Evolutionary conservation across 306 rosid species (phyloP).

Genomic region (Corylus heterophylla): DNA sequence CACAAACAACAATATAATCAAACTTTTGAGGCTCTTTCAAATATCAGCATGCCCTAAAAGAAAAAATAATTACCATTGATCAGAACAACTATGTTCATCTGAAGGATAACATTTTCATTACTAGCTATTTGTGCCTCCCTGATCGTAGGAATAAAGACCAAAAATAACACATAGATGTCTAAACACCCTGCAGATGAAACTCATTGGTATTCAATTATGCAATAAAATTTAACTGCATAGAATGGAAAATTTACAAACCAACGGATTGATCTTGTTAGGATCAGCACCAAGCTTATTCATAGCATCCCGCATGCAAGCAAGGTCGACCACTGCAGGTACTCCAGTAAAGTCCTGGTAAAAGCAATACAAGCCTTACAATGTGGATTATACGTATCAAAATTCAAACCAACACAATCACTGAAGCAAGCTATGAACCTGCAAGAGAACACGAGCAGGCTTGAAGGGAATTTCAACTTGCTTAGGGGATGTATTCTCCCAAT

Average conservation of each 20-base stretch:
- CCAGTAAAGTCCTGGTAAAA: conserved; percentile 18
- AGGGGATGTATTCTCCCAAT: conserved; percentile 18
- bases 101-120: background rate
- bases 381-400: background rate
- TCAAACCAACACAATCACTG: background rate
- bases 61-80: background rate
- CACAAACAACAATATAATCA: background rate
- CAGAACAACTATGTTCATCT: background rate
- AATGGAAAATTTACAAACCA: background rate
- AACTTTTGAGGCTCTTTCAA: background rate
- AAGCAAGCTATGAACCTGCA: conserved; percentile 13
- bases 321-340: conserved; percentile 13
- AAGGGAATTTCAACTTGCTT: conserved; percentile 26
- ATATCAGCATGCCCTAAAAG: background rate
- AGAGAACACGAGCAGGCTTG: conserved; percentile 19
- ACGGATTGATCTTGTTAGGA: conserved; percentile 7
- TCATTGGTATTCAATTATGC: background rate
- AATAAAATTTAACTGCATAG: background rate
- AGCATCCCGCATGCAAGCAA: conserved; percentile 19
- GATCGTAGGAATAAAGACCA: background rate
- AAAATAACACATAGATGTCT: background rate
- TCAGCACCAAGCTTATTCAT: background rate
- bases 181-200: background rate
- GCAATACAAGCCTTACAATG: background rate
- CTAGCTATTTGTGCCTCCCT: background rate